These are phyloP conservation scores for Colletotrichum spaethianum DNA, from an alignment of 2,329 filamentous ascomycete species.

Conservation along the genomic window DNA sequence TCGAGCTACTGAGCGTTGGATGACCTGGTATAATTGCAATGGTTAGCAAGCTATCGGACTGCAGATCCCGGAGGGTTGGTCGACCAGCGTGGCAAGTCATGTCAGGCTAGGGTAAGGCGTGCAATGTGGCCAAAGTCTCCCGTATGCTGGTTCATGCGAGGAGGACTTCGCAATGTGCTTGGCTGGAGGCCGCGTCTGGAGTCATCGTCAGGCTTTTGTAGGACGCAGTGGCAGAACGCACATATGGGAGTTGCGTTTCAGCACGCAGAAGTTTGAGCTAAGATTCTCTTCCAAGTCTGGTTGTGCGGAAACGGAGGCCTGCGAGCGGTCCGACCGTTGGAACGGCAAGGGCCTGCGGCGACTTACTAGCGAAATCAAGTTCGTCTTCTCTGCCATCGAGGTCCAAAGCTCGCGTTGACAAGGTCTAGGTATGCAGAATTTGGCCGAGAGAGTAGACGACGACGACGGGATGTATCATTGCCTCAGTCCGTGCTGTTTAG, in stretches of 20 bases:
- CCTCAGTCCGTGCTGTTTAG: neutral
- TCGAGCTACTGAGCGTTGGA: neutral
- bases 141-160: neutral
- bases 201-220: neutral
- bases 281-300: conserved; percentile 3
- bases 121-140: neutral
- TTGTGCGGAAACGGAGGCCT: neutral
- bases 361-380: neutral
- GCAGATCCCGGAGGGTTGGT: neutral
- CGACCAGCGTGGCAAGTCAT: conserved; percentile 4
- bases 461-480: too few relatives aligned
- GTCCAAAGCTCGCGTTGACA: neutral
- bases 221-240: neutral
- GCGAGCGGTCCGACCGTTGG: conserved; percentile 6
- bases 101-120: neutral
- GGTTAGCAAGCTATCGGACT: neutral
- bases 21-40: neutral
- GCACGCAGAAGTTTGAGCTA: conserved; percentile 11
- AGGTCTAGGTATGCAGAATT: neutral
- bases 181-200: neutral
- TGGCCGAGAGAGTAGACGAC: neutral
- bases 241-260: conserved; percentile 20
- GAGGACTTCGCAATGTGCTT: neutral
- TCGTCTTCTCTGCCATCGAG: conserved; percentile 8
- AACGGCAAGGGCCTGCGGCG: conserved; percentile 4